These are phyloP conservation scores for Calocera cornea DNA, from an alignment of 768 basidiomycete species.

Conservation along the genomic window DNA sequence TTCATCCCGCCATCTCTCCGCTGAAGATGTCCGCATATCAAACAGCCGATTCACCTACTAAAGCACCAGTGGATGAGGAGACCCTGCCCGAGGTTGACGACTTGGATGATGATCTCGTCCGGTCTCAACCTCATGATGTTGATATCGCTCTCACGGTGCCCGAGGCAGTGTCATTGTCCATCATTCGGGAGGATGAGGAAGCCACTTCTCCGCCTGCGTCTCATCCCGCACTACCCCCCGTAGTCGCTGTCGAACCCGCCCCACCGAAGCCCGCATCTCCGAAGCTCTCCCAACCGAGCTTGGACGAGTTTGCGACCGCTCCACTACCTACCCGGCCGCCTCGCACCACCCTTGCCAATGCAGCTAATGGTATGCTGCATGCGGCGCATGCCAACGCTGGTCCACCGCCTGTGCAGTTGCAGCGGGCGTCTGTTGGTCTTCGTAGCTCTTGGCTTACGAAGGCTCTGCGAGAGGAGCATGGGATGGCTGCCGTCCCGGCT, in stretches of 20 bases:
- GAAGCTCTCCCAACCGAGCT: neutral
- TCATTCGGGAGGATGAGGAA: neutral
- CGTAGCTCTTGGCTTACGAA: constrained; percentile 1
- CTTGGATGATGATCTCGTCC: neutral
- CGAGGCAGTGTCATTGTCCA: neutral
- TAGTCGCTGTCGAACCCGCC: neutral
- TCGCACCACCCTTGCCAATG: neutral
- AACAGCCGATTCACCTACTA: no score
- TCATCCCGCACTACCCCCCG: neutral
- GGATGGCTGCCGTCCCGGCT: neutral
- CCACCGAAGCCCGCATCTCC: neutral
- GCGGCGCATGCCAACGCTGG: neutral
- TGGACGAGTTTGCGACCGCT: neutral
- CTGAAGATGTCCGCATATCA: no score
- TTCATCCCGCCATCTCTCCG: no score
- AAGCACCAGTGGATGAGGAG: neutral
- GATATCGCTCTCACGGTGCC: no score
- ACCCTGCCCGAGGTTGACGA: neutral
- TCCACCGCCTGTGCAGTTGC: constrained; percentile 13
- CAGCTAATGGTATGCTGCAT: neutral
- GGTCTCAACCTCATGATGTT: no score
- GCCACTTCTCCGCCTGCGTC: neutral
- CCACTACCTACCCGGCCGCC: neutral
- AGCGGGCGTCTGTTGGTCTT: neutral
- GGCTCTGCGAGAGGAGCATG: neutral